Conservation (phyloP, 1,284 basidiomycete species). For the Cutaneotrichosporon curvatum region DNA sequence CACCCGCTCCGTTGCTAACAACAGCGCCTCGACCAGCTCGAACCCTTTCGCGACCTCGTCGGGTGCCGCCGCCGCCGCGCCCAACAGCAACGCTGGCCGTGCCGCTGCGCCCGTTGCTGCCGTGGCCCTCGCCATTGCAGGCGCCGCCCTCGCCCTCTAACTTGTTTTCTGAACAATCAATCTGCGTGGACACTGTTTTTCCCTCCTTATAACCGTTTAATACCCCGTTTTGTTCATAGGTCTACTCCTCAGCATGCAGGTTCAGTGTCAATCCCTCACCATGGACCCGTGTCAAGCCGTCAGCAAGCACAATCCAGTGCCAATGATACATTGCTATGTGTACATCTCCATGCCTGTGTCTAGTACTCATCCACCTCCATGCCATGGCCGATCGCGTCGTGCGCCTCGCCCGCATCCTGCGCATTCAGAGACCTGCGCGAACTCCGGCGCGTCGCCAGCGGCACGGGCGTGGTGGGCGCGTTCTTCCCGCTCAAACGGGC, state of each 20-base stretch:
- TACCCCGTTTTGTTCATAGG: too few relatives aligned
- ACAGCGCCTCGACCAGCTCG: neutral
- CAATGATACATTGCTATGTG: too few relatives aligned
- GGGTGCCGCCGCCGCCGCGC: neutral
- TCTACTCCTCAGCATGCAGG: too few relatives aligned
- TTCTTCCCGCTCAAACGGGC: slow-evolving; percentile 11
- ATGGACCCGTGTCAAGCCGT: too few relatives aligned
- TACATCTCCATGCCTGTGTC: too few relatives aligned
- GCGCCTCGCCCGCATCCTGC: slow-evolving; percentile 5
- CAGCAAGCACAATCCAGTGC: too few relatives aligned
- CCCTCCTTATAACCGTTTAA: too few relatives aligned
- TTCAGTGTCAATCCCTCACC: too few relatives aligned
- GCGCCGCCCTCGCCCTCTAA: neutral
- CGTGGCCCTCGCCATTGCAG: neutral
- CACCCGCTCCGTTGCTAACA: neutral
- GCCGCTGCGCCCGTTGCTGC: neutral
- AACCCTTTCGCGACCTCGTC: neutral
- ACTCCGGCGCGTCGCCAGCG: slow-evolving; percentile 25
- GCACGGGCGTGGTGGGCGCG: slow-evolving; percentile 29
- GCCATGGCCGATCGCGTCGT: slow-evolving; percentile 5
- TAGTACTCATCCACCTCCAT: too few relatives aligned
- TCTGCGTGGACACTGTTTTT: too few relatives aligned
- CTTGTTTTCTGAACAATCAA: too few relatives aligned
- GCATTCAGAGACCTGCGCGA: slow-evolving; percentile 20
- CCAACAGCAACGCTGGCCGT: neutral